phyloP scores from a whole-genome alignment of 306 rosid genomes.

The Acacia confusa region DNA sequence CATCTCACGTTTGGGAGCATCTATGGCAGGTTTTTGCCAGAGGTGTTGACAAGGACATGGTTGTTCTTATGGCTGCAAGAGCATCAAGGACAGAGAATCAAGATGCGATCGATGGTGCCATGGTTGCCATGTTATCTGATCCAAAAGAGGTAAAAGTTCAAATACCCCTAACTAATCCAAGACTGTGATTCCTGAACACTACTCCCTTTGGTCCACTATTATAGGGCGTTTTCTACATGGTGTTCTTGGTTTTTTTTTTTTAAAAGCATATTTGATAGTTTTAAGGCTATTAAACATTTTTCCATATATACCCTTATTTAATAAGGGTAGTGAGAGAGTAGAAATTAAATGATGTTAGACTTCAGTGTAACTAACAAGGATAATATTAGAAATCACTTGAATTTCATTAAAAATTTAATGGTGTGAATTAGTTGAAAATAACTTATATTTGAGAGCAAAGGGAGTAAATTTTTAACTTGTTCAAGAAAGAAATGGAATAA shows the following conservation, averaged over 20 bases:
- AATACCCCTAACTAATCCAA: background rate
- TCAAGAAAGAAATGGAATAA: background rate
- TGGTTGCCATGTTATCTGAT: conserved; percentile 72
- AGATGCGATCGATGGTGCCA: conserved; percentile 75
- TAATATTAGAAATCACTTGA: background rate
- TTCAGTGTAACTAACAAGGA: background rate
- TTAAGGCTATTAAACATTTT: no score
- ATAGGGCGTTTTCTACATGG: no score
- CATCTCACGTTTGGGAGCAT: background rate
- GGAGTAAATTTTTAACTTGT: background rate
- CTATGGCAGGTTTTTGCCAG: conserved; percentile 53
- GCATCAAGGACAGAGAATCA: conserved; percentile 78
- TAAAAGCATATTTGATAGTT: background rate
- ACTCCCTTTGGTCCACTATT: background rate
- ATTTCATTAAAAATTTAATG: no score
- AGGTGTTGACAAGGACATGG: conserved; percentile 61
- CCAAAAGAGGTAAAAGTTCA: conserved; percentile 64
- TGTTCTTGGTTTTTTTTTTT: no score
- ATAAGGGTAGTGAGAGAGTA: background rate
- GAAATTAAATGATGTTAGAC: background rate
- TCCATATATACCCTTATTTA: background rate
- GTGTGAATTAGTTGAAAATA: no score
- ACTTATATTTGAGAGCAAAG: no score
- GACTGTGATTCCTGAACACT: background rate
- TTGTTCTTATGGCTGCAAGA: conserved; percentile 81